Evolutionary conservation across 495 filamentous ascomycete species (phyloP).

Genomic region (Cenococcum geophilum): DNA sequence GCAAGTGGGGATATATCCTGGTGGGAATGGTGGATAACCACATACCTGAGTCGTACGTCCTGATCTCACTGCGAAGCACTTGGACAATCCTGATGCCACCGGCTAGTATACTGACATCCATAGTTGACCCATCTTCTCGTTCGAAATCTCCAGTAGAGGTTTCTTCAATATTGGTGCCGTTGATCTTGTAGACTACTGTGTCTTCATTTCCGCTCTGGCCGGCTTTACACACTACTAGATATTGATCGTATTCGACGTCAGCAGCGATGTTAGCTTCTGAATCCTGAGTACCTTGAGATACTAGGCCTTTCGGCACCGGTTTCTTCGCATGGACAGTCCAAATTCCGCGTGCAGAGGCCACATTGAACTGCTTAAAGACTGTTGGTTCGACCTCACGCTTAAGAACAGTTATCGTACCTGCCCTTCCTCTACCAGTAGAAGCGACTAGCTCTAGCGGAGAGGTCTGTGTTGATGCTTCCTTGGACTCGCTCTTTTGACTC

Average conservation of each 20-base stretch:
- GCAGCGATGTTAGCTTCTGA: slow-evolving; percentile 33
- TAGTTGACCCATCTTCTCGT: slow-evolving; percentile 70
- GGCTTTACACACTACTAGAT: slow-evolving; percentile 62
- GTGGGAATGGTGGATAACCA: slow-evolving; percentile 6
- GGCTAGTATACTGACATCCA: slow-evolving; percentile 74
- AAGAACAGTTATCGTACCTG: slow-evolving; percentile 66
- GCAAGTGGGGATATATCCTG: background rate
- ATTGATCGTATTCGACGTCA: slow-evolving; percentile 57
- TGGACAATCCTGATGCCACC: slow-evolving; percentile 73
- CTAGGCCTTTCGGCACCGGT: slow-evolving; percentile 51
- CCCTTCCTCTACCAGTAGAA: slow-evolving; percentile 60
- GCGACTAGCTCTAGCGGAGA: slow-evolving; percentile 54
- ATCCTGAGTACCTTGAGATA: slow-evolving; percentile 45
- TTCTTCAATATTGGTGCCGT: slow-evolving; percentile 57
- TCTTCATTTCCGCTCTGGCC: slow-evolving; percentile 51
- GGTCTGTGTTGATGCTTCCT: background rate
- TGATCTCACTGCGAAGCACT: slow-evolving; percentile 72
- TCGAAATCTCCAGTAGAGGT: slow-evolving; percentile 77
- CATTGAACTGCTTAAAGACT: slow-evolving; percentile 54
- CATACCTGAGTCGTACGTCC: slow-evolving; percentile 82
- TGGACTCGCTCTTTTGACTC: background rate
- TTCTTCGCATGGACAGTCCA: slow-evolving; percentile 60
- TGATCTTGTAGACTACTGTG: slow-evolving; percentile 53
- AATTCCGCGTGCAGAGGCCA: slow-evolving; percentile 54
- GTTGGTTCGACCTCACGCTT: slow-evolving; percentile 67